Conservation (phyloP, 2,329 filamentous ascomycete genomes). For the Albophoma yamanashiensis region DNA sequence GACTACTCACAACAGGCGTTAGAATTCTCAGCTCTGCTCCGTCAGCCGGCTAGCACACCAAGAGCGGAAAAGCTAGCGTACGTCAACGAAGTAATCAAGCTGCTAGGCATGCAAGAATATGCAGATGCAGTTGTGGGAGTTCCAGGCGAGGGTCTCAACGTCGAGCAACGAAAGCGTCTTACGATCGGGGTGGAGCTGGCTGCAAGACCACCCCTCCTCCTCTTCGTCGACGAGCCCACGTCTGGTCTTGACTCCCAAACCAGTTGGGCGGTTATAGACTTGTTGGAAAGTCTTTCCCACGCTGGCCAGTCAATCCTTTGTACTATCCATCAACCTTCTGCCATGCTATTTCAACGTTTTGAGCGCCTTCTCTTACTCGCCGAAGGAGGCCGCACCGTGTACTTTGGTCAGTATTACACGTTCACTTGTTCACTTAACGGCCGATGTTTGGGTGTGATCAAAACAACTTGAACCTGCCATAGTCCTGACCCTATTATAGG, state of each 20-base stretch:
- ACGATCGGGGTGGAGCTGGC: slow-evolving; percentile 39
- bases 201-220: slow-evolving; percentile 32
- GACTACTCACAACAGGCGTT: too few relatives aligned
- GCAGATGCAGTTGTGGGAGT: slow-evolving; percentile 42
- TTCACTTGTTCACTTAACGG: too few relatives aligned
- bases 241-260: slow-evolving; percentile 47
- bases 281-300: slow-evolving; percentile 54
- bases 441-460: too few relatives aligned
- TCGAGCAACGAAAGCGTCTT: slow-evolving; percentile 39
- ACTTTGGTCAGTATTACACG: slow-evolving; percentile 18
- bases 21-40: neutral
- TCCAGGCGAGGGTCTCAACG: slow-evolving; percentile 31
- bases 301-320: slow-evolving; percentile 36
- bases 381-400: slow-evolving; percentile 29
- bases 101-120: slow-evolving; percentile 37
- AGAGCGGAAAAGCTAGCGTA: slow-evolving; percentile 17
- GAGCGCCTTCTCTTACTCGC: slow-evolving; percentile 47
- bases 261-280: slow-evolving; percentile 62
- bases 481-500: too few relatives aligned
- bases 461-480: too few relatives aligned
- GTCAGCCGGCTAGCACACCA: neutral
- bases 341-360: slow-evolving; percentile 31
- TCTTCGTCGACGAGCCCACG: slow-evolving; percentile 45
- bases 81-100: slow-evolving; percentile 28
- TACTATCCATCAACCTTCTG: slow-evolving; percentile 39